Evolutionary conservation across 495 filamentous ascomycete species (phyloP), one percentile per base, ranked within the genome.

Genomic region (Emericellopsis terricola): DNA sequence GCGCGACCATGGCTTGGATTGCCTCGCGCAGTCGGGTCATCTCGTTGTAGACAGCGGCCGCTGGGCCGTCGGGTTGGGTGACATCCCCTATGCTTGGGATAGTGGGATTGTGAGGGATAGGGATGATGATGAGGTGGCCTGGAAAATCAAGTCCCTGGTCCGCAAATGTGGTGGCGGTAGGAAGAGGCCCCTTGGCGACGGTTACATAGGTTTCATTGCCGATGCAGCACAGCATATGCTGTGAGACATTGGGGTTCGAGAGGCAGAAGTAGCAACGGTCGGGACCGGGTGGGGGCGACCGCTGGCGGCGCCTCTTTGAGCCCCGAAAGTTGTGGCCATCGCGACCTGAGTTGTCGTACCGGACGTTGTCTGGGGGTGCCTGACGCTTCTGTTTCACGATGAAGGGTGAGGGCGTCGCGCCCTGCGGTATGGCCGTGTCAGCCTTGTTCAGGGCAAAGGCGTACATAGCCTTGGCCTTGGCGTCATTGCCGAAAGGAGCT

Each of bases 241-340:
- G 78, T 23, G 79, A 76, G 18, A 91, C 55, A 35, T 73, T 75
- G 13, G 76, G 70, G 48, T 89, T 94, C 7, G 76, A 79, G 3
- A 96, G 63, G 50, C 89, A 97, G 64, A 97, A 94, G 64, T 87
- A 97, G 50, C 89, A 97, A 41, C 72, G 64, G 15, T 76, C 73
- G 0, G 83, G 83, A 3, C 71, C 71, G 3, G 79, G 74, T 1
- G 78, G 79, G 1, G 61, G 58, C 6, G 58, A 53, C 19, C 56
- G 45, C n/a, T 43, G 49, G 17, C 52, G 50, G n/a, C 52, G 62
- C 7, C 71, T 64, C 29, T 49, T 54, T 16, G 53, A 43, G 20
- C 28, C 14, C 26, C 68, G 62, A 38, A 83, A 78, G 21, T 70
- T 68, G 15, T 60, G 56, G 33, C 64, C 51, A 38, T 67, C 16